Evolutionary conservation across 345 rosid genomes (phyloP).

Genomic region (Isatis tinctoria): DNA sequence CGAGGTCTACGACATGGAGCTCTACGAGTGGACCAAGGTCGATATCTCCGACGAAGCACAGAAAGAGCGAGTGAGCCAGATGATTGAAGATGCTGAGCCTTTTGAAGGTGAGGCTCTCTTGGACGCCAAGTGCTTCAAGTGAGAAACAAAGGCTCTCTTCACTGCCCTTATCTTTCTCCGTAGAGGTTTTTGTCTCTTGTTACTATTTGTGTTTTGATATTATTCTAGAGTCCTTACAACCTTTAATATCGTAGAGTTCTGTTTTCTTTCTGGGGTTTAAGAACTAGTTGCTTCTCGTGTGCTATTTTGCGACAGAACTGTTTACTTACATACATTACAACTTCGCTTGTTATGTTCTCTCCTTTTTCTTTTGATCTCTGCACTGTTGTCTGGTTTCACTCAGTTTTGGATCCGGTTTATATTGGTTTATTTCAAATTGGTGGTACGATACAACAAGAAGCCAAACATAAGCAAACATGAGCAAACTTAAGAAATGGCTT

Average conservation of each 20-base stretch:
- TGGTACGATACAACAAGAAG: not conserved
- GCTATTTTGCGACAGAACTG: not conserved
- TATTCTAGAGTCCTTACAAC: constrained; percentile 15
- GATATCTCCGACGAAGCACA: constrained; percentile 70
- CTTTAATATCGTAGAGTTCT: constrained; percentile 19
- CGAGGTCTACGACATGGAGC: constrained; percentile 91
- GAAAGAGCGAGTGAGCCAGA: constrained; percentile 80
- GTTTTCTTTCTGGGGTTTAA: constrained; percentile 3
- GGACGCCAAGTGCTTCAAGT: constrained; percentile 97
- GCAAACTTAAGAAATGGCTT: not conserved
- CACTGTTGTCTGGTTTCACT: no score
- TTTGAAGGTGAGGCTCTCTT: constrained; percentile 84
- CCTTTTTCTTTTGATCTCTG: no score
- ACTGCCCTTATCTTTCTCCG: no score
- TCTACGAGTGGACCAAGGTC: constrained; percentile 81
- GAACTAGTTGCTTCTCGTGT: constrained; percentile 1
- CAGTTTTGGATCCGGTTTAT: no score
- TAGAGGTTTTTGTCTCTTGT: no score
- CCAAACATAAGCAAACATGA: no score
- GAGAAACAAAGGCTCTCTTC: constrained; percentile 30
- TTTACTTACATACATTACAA: not conserved
- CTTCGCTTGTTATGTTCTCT: no score
- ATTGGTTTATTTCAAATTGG: no score
- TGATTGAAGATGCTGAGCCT: constrained; percentile 86
- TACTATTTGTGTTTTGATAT: constrained; percentile 15